phyloP scores from a whole-genome alignment of 345 rosid species.

The Trapa incisa region DNA sequence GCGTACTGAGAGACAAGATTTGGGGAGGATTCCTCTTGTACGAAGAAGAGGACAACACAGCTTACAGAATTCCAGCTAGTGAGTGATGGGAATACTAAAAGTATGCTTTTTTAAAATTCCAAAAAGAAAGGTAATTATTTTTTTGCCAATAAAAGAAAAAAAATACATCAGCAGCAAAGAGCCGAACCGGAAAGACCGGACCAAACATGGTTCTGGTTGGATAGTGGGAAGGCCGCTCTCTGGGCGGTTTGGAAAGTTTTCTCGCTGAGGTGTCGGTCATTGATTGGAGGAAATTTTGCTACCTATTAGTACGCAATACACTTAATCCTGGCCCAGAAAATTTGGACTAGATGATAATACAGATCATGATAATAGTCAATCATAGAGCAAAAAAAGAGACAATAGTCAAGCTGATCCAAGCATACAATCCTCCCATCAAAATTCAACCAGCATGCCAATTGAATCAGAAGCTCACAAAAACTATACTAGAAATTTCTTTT shows the following conservation, averaged over 20 bases:
- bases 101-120: no score
- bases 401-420: no score
- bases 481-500: background rate
- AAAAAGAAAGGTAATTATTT: background rate
- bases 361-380: no score
- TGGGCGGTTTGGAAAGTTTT: background rate
- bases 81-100: background rate
- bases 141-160: no score
- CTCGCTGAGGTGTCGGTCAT: background rate
- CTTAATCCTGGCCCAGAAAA: no score
- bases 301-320: no score
- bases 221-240: background rate
- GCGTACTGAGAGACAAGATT: background rate
- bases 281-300: background rate
- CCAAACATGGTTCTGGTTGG: background rate
- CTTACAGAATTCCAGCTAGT: background rate
- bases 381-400: no score
- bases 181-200: constrained; percentile 2
- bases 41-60: background rate
- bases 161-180: background rate
- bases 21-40: background rate
- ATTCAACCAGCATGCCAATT: background rate
- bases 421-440: background rate
- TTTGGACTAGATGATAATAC: no score
- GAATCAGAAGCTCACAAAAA: background rate